Base-by-base conservation (phyloP, 1,284 basidiomycete species). In the Trametes polyzona region DNA sequence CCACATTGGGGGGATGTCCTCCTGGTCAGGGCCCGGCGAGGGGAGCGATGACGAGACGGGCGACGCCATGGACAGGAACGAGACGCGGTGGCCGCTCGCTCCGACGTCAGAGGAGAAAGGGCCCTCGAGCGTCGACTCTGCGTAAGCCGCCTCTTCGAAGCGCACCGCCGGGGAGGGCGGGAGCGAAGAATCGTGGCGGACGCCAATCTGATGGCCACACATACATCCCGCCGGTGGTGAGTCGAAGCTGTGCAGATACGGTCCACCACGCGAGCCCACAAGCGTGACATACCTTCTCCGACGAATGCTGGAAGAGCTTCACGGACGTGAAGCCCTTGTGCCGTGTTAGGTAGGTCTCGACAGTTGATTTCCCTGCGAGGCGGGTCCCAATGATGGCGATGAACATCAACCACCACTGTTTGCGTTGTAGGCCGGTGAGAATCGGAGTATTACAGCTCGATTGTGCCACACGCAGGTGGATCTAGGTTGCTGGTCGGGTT, bases 341-440 rank as follows among this genome's bases (percentile, higher is more conserved):
- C 21, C 67, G 54, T 21, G 86, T 75, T 14, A 98, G 83, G 70
- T 92, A 95, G 12, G 87, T 75, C 50, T 89, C 81, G 14, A 98
- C 78, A 0, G 86, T 83, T 10, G 86, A 80, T 73, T 95, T 97
- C 19, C 96, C 96, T 4, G 94, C 82, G 30, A 78, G 85, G 1
- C 85, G 84, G 0, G 95, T 90, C 14, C 96, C 96, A 33, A 97
- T 81, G 54, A 99, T 83, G 11, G 92, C 88, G 66, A 99, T 87
- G 70, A 98, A 87, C 92, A 93, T 88, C n/a, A 3, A 17, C 12
- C 10, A 19, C 3, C 35, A 3, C 11, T 10, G 6, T 9, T 21
- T 9, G 17, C 36, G 5, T 8, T n/a, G 10, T 39, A 36, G 35
- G 4, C 19, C 35, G 35, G 16, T 7, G 16, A 36, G 16, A 16